These are phyloP conservation scores for Brachypodium distachyon DNA, from an alignment of 202 grass and related monocot genomes.

Conservation along the genomic window DNA sequence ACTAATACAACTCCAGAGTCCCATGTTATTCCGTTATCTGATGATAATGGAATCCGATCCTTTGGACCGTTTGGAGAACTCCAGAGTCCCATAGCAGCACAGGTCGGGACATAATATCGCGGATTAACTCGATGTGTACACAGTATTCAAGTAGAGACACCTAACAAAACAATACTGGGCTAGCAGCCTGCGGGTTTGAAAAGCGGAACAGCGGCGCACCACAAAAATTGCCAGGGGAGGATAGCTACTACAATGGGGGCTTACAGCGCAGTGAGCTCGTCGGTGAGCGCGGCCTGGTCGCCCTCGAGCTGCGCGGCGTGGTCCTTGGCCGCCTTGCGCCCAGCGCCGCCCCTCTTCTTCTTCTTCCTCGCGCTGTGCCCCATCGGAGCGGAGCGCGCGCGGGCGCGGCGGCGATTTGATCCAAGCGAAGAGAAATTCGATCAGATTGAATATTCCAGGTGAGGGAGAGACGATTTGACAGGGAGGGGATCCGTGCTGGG, in stretches of 20 bases:
- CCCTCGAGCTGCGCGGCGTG: constrained; percentile 47
- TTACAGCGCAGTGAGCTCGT: constrained; percentile 88
- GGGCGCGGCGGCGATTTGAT: neutral
- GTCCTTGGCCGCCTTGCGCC: constrained; percentile 71
- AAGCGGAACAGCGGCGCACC: neutral
- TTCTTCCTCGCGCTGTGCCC: constrained; percentile 90
- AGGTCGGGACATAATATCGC: neutral
- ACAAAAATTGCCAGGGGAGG: neutral
- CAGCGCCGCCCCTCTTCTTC: constrained; percentile 63
- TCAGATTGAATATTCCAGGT: neutral
- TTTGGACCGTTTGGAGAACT: too few relatives aligned
- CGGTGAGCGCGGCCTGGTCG: constrained; percentile 53
- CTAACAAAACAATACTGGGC: neutral
- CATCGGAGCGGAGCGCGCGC: constrained; percentile 30
- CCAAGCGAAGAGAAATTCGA: neutral
- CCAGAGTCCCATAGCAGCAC: neutral
- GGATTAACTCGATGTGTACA: neutral
- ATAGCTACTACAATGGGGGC: neutral
- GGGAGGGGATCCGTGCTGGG: constrained; percentile 17
- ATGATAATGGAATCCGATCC: too few relatives aligned
- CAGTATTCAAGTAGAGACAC: neutral
- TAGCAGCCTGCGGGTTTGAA: neutral
- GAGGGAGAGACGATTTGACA: neutral
- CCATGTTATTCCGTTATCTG: too few relatives aligned
- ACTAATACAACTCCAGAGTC: neutral